Percentiles rank a stretch among this genome's conserved stretches.
These are phyloP conservation scores for Blepharisma undulans DNA, from an alignment of 169 alveolate genomes.

Conservation along the genomic window DNA sequence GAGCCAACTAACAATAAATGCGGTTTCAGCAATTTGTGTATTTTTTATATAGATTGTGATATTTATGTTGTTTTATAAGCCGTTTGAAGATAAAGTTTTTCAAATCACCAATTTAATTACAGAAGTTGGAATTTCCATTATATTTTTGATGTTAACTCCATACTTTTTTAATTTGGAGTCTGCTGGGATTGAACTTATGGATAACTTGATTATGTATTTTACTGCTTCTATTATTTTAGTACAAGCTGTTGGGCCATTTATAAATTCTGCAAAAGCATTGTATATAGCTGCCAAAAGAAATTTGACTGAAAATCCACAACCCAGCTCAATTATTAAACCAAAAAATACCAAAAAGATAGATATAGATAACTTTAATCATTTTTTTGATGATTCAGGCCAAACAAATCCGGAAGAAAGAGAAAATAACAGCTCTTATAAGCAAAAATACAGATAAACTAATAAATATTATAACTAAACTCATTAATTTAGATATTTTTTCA, in stretches of 20 bases:
- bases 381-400: neutral
- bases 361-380: too few relatives aligned
- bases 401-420: neutral
- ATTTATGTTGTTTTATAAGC: neutral
- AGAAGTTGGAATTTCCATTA: neutral
- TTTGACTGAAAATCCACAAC: neutral
- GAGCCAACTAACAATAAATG: neutral
- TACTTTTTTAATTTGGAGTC: neutral
- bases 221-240: neutral
- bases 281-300: too few relatives aligned
- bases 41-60: neutral
- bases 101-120: neutral
- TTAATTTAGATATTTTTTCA: too few relatives aligned
- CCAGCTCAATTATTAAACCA: too few relatives aligned
- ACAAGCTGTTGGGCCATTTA: neutral
- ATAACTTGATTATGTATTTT: too few relatives aligned
- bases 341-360: neutral
- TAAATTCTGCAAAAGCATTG: neutral
- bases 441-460: too few relatives aligned
- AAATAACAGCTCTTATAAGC: neutral
- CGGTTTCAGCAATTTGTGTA: neutral
- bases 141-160: neutral
- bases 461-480: too few relatives aligned
- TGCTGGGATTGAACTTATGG: neutral
- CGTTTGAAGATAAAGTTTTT: neutral